Percentiles rank a stretch among this genome's conserved stretches.
phyloP scores from a whole-genome alignment of 1,139 yeast genomes.

The Suhomyces chickasaworum region DNA sequence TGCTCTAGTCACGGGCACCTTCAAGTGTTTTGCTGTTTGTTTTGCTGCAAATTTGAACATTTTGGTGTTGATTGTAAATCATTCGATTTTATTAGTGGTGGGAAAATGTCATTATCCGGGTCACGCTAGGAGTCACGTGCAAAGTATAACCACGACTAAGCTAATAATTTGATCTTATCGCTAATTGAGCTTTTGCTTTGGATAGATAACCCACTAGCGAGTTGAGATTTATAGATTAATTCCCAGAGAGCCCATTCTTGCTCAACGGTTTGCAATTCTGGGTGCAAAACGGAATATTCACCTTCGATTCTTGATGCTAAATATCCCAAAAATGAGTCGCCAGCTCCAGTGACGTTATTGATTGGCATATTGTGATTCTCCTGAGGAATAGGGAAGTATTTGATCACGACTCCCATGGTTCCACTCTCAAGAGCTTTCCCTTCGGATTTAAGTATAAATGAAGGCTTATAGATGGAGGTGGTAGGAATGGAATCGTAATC shows the following conservation, averaged over 20 bases:
- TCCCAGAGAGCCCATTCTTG: conserved; percentile 38
- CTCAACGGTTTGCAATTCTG: conserved; percentile 28
- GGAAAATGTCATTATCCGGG: no score
- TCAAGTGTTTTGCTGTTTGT: conserved; percentile 2
- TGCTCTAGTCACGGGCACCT: neutral
- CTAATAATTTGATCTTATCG: conserved; percentile 15
- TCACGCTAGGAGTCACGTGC: neutral
- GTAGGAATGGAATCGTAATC: conserved; percentile 42
- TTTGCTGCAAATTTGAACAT: conserved; percentile 15
- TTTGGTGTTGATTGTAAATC: neutral
- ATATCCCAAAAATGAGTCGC: conserved; percentile 68
- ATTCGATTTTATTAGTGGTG: no score
- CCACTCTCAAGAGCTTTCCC: conserved; percentile 20
- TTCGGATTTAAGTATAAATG: conserved; percentile 20
- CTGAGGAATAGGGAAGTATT: conserved; percentile 59
- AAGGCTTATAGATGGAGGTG: conserved; percentile 34
- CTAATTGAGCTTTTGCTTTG: conserved; percentile 33
- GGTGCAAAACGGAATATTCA: conserved; percentile 28
- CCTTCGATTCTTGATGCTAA: conserved; percentile 32
- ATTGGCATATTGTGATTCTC: conserved; percentile 35
- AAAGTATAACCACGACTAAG: neutral
- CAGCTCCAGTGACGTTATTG: conserved; percentile 69
- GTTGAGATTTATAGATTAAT: conserved; percentile 49
- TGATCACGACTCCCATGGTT: conserved; percentile 56
- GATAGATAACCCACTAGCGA: conserved; percentile 55